Percentiles rank a stretch among this genome's conserved stretches.
Conservation (phyloP, 768 basidiomycete genomes). For the Boletellus ananas region DNA sequence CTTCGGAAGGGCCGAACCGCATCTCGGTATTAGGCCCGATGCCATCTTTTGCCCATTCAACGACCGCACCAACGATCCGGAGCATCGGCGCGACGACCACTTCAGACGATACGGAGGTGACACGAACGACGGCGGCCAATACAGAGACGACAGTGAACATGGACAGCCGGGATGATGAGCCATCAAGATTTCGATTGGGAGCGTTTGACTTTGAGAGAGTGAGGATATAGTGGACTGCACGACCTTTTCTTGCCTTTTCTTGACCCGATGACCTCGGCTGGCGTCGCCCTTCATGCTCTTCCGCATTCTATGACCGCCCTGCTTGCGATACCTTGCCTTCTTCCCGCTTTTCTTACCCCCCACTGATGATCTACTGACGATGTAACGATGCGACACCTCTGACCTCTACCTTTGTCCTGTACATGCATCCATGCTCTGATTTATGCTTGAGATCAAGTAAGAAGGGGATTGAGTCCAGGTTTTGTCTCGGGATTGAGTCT, state of each 20-base stretch:
- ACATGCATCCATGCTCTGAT: not conserved
- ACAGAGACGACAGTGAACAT: conserved; percentile 13
- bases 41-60: conserved; percentile 30
- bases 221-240: conserved; percentile 2
- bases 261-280: not conserved
- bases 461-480: too few relatives aligned
- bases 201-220: conserved; percentile 22
- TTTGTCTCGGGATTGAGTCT: too few relatives aligned
- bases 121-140: conserved; percentile 17
- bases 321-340: conserved; percentile 13
- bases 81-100: conserved; percentile 31
- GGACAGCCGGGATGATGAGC: conserved; percentile 8
- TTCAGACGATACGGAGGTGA: conserved; percentile 30
- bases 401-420: not conserved
- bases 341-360: not conserved
- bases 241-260: conserved; percentile 1
- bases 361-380: conserved; percentile 8
- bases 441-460: not conserved
- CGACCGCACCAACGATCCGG: conserved; percentile 28
- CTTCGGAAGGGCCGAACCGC: conserved; percentile 18
- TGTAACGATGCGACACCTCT: conserved; percentile 11
- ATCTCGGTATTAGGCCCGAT: conserved; percentile 30
- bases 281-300: conserved; percentile 8
- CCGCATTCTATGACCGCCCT: not conserved
- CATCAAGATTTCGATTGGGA: conserved; percentile 13